Evolutionary conservation across 768 basidiomycete genomes (phyloP), one percentile per base, ranked within the genome.

Genomic region (Krasilnikovozyma curviuscula): DNA sequence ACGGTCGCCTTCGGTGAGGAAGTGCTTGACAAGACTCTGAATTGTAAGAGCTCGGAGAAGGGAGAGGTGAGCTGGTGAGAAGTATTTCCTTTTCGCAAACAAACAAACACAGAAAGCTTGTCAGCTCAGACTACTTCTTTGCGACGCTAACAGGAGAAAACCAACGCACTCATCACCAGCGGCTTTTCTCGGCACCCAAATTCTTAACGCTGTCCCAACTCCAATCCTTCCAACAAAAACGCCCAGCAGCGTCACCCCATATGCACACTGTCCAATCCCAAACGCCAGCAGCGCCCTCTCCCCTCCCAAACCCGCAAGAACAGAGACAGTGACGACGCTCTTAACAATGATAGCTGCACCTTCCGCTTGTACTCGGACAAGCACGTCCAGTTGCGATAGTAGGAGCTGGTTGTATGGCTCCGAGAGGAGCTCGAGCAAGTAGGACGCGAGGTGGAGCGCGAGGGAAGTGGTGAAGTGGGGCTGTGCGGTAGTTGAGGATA

Each of bases 1-100:
- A 58, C 93, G 85, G 63, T 98, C 93, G 3, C 84, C 86, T 59
- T 97, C 93, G 0, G 91, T 97, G 24, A 98, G 68, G 54, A 95
- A 73, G 63, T 97, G 93, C 63, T 98, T 98, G 54, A 95, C 70
- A 3, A 93, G 54, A 0, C 82, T 85, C 61, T 97, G 93, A 1
- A 70, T 70, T 19, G 85, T 86, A 76, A 97, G 82, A 0, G 80
- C 83, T 43, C 75, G 63, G 0, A 85, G 81, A 6, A 97, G 70
- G 19, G 67, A 65, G 12, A 83, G 63, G 14, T 75, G 61, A 25
- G 67, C 58, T 7, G 63, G 53, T 39, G 76, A 68, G 52, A 76
- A 73, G 44, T 32, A 46, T 2, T 34, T 7, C 35, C 35, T 18
- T 18, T 18, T 5, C 24, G 23, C 35, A 37, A 12, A 37, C 10